Evolutionary conservation across 2,329 filamentous ascomycete species (phyloP).

Genomic region (Fusarium sp.): DNA sequence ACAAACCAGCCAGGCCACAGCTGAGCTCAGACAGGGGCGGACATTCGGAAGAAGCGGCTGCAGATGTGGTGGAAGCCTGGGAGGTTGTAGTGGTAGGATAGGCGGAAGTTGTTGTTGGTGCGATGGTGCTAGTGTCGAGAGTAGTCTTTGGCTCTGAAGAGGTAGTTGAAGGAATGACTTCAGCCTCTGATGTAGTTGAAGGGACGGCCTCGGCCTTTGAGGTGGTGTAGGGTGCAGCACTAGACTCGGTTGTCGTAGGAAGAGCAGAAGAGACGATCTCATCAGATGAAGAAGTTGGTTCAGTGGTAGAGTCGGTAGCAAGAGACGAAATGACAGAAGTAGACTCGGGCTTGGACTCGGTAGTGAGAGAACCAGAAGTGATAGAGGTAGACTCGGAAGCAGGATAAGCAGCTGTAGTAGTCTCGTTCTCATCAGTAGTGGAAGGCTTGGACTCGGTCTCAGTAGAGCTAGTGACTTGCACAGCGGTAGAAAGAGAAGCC

Average conservation of each 20-base stretch:
- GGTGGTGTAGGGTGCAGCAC: slow-evolving; percentile 6
- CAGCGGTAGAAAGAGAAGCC: slow-evolving; percentile 6
- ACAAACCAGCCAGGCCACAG: slow-evolving; percentile 22
- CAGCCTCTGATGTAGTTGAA: background rate
- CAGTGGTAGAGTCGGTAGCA: background rate
- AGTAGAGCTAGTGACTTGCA: slow-evolving; percentile 11
- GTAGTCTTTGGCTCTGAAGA: slow-evolving; percentile 23
- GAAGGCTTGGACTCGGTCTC: slow-evolving; percentile 14
- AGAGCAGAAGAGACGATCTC: slow-evolving; percentile 6
- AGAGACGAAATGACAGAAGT: slow-evolving; percentile 9
- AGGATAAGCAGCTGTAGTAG: background rate
- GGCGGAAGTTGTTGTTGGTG: slow-evolving; percentile 12
- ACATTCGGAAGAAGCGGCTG: slow-evolving; percentile 15
- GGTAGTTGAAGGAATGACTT: slow-evolving; percentile 3
- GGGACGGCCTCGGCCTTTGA: slow-evolving; percentile 1
- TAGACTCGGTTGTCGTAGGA: slow-evolving; percentile 2
- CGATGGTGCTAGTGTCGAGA: slow-evolving; percentile 10
- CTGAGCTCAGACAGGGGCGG: slow-evolving; percentile 11
- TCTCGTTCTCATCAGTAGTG: background rate
- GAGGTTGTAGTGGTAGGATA: slow-evolving; percentile 21
- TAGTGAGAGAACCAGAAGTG: too few species aligned
- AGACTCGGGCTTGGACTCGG: background rate
- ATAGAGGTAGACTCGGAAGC: background rate
- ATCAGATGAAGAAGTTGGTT: background rate
- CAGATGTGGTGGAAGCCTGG: slow-evolving; percentile 23